phyloP scores from a whole-genome alignment of 352 stramenopile species.

The Saprolegnia parasitica region DNA sequence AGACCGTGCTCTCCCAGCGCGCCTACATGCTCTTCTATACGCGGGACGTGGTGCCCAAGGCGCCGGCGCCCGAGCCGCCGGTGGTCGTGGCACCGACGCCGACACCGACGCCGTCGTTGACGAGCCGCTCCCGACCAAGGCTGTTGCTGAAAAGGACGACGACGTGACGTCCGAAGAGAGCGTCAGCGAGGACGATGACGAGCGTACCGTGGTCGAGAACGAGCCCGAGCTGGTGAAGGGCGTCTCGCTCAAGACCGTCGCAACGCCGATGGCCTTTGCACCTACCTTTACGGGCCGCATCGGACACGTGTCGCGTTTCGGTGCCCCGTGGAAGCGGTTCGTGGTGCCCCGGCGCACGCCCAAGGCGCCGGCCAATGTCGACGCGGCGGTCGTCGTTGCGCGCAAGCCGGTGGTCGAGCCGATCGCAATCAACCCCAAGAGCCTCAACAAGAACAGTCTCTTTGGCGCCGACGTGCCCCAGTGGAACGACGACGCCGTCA shows the following conservation, averaged over 20 bases:
- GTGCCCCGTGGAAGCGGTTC: constrained; percentile 16
- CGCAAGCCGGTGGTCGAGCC: constrained; percentile 14
- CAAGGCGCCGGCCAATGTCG: not conserved
- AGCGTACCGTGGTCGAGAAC: not conserved
- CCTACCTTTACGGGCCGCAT: constrained; percentile 11
- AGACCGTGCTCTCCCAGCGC: constrained; percentile 82
- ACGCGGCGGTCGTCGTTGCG: constrained; percentile 8
- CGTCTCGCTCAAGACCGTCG: not conserved
- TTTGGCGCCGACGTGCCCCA: constrained; percentile 65
- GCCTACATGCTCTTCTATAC: constrained; percentile 91
- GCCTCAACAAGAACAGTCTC: constrained; percentile 43
- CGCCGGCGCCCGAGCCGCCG: not conserved
- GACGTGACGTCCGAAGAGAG: constrained; percentile 26
- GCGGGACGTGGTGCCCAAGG: constrained; percentile 32
- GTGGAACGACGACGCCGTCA: constrained; percentile 37
- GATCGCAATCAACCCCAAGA: constrained; percentile 52
- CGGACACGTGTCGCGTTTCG: not conserved
- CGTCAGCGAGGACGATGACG: constrained; percentile 14
- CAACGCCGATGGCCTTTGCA: not conserved
- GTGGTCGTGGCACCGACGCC: not conserved
- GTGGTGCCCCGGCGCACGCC: not conserved
- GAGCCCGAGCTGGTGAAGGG: constrained; percentile 2
- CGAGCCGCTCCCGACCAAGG: not conserved
- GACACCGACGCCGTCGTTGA: not conserved
- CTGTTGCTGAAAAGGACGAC: not conserved